A percentile compares a stretch with the other conserved stretches of the same genome.
phyloP scores from a whole-genome alignment of 805 yeast genomes.

The Nakazawaea wickerhamii region DNA sequence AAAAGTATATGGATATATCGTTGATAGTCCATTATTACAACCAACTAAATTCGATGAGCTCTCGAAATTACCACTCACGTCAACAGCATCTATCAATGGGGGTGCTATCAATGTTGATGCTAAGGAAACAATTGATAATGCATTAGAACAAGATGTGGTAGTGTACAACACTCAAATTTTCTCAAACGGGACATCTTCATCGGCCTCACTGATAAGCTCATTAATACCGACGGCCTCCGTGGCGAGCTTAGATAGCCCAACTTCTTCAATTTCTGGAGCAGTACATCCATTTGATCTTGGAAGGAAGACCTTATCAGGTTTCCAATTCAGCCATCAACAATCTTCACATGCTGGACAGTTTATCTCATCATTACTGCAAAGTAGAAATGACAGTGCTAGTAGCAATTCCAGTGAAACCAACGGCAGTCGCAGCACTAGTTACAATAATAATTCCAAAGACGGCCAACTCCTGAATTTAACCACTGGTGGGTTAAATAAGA shows the following conservation, averaged over 20 bases:
- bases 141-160: neutral
- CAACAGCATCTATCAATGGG: no score
- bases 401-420: no score
- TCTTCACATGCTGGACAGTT: constrained; percentile 2
- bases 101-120: no score
- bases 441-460: neutral
- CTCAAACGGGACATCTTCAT: neutral
- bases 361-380: constrained; percentile 4
- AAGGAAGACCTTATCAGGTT: neutral
- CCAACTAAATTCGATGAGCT: constrained; percentile 3
- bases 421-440: neutral
- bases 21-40: constrained; percentile 10
- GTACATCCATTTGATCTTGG: neutral
- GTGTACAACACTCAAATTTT: constrained; percentile 1
- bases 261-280: constrained; percentile 6
- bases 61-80: constrained; percentile 2
- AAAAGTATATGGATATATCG: constrained; percentile 8
- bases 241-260: constrained; percentile 4
- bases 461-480: neutral
- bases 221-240: constrained; percentile 2
- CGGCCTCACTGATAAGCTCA: neutral
- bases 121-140: neutral
- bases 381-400: neutral
- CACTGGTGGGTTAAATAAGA: neutral
- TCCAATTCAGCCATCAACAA: neutral